Percentiles rank a stretch among this genome's conserved stretches.
Evolutionary conservation across 257 asterid species (phyloP).

Genomic region (Lithospermum erythrorhizon): DNA sequence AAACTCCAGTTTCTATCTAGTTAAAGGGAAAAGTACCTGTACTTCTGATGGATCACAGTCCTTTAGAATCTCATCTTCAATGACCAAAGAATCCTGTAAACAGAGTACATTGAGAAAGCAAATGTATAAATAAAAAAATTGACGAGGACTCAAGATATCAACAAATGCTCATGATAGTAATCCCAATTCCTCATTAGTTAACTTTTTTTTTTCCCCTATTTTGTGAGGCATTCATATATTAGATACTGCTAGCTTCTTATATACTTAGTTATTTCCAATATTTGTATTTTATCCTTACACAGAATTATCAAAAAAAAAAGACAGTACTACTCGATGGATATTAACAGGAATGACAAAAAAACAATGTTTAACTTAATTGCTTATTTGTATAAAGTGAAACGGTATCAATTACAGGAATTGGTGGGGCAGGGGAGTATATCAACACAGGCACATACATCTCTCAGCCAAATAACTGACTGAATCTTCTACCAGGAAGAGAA

Average conservation of each 20-base stretch:
- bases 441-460: too few relatives aligned
- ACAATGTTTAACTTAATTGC: background rate
- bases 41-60: slow-evolving; percentile 29
- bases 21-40: slow-evolving; percentile 38
- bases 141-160: too few relatives aligned
- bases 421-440: too few relatives aligned
- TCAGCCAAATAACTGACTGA: slow-evolving; percentile 4
- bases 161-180: background rate
- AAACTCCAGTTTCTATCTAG: too few relatives aligned
- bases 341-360: background rate
- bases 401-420: background rate
- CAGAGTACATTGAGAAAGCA: background rate
- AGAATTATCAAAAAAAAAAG: too few relatives aligned
- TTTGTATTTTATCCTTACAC: too few relatives aligned
- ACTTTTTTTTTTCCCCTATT: too few relatives aligned
- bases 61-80: slow-evolving; percentile 33
- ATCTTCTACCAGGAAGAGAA: slow-evolving; percentile 2
- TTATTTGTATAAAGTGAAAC: too few relatives aligned
- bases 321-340: too few relatives aligned
- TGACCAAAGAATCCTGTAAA: slow-evolving; percentile 56
- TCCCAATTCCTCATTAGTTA: background rate
- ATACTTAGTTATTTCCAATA: too few relatives aligned
- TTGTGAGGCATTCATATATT: background rate
- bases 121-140: too few relatives aligned
- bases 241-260: background rate